A percentile compares a stretch with the other conserved stretches of the same genome.
phyloP scores from a whole-genome alignment of 179 eudicot genomes.

The Beta lomatogona region DNA sequence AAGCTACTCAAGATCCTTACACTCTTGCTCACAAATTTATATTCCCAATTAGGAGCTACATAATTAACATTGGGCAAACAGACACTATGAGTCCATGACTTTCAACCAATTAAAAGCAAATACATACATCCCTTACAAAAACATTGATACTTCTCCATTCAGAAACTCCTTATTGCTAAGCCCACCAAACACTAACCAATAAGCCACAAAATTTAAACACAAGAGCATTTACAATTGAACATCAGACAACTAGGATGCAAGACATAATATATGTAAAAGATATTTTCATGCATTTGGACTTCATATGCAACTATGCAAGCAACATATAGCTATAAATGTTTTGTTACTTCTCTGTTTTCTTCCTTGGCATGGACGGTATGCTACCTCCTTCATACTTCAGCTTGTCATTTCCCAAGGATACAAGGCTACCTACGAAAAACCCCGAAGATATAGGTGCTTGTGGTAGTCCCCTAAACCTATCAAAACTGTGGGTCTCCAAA shows the following conservation, averaged over 20 bases:
- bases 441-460: conserved; percentile 8
- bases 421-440: conserved; percentile 20
- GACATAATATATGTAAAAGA: background rate
- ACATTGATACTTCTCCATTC: background rate
- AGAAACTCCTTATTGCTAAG: background rate
- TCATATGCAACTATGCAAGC: background rate
- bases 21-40: background rate
- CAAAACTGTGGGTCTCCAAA: background rate
- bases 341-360: conserved; percentile 18
- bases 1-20: background rate
- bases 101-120: background rate
- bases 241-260: background rate
- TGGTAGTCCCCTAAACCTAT: conserved; percentile 3
- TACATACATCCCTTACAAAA: background rate
- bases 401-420: conserved; percentile 15
- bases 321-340: background rate
- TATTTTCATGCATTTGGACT: background rate
- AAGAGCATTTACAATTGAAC: background rate
- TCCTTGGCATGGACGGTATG: background rate
- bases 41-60: background rate
- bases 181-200: background rate
- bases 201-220: background rate
- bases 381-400: background rate
- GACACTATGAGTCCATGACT: background rate
- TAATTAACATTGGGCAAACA: background rate